Evolutionary conservation across 495 filamentous ascomycete species (phyloP).

Genomic region (Diplogelasinospora grovesii): DNA sequence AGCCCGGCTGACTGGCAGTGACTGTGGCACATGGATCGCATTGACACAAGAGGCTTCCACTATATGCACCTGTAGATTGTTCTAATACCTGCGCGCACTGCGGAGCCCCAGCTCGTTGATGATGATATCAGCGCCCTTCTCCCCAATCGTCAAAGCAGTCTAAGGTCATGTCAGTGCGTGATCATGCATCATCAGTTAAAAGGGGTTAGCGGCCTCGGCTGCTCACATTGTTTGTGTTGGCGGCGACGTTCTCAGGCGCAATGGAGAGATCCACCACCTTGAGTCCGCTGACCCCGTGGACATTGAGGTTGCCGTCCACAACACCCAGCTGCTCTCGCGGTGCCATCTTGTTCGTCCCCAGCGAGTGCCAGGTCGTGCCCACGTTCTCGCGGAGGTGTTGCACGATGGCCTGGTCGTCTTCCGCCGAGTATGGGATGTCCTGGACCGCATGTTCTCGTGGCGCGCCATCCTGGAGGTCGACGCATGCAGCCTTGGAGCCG

Average conservation of each 20-base stretch:
- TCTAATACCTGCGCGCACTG: too few species aligned
- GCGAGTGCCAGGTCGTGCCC: conserved; percentile 4
- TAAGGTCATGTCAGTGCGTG: too few species aligned
- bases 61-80: too few species aligned
- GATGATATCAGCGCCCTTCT: conserved; percentile 53
- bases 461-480: conserved; percentile 14
- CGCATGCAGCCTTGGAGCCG: conserved; percentile 35
- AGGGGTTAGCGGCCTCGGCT: too few species aligned
- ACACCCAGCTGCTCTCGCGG: conserved; percentile 41
- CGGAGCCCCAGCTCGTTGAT: conserved; percentile 43
- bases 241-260: conserved; percentile 49
- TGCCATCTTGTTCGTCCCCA: conserved; percentile 25
- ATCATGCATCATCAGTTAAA: too few species aligned
- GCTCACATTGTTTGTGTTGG: conserved; percentile 55
- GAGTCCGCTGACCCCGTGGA: conserved; percentile 48
- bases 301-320: conserved; percentile 41
- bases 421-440: conserved; percentile 22
- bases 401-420: conserved; percentile 36
- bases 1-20: too few species aligned
- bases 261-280: conserved; percentile 53
- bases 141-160: conserved; percentile 51
- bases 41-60: too few species aligned
- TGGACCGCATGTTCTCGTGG: conserved; percentile 13
- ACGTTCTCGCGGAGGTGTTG: conserved; percentile 5
- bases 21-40: too few species aligned